These are phyloP conservation scores for Aegilops longissima DNA, from an alignment of 176 grass and related monocot species.

Conservation along the genomic window DNA sequence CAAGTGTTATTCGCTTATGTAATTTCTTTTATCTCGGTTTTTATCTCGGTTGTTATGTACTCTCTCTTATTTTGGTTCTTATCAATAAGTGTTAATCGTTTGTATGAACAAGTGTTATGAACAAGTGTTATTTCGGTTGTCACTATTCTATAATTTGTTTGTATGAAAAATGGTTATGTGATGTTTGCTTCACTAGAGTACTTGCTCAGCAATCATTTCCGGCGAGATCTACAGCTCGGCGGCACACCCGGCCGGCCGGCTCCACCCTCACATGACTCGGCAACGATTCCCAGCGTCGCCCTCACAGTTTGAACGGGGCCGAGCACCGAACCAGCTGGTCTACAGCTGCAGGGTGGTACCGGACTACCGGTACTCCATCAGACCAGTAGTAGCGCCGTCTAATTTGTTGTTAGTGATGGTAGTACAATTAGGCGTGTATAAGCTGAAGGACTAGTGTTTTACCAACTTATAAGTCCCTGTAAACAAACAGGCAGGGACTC, in stretches of 20 bases:
- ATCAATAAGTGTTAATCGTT: no score
- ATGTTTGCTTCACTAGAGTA: neutral
- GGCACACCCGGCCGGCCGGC: neutral
- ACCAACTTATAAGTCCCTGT: no score
- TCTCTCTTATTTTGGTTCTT: no score
- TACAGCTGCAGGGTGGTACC: neutral
- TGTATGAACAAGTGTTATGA: no score
- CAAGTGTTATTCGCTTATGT: no score
- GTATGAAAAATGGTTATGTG: no score
- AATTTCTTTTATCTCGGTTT: no score
- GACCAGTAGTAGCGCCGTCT: neutral
- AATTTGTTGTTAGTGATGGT: neutral
- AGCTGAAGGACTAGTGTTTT: neutral
- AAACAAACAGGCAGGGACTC: no score
- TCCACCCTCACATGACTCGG: neutral
- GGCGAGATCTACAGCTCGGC: neutral
- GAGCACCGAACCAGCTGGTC: neutral
- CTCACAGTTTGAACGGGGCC: neutral
- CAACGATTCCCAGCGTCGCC: neutral
- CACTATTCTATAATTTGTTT: no score
- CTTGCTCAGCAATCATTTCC: neutral
- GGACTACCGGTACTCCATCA: neutral
- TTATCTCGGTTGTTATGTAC: no score
- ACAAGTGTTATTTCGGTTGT: no score
- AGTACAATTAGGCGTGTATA: neutral